phyloP scores from a whole-genome alignment of 768 basidiomycete species.

The Macrolepiota fuliginosa region DNA sequence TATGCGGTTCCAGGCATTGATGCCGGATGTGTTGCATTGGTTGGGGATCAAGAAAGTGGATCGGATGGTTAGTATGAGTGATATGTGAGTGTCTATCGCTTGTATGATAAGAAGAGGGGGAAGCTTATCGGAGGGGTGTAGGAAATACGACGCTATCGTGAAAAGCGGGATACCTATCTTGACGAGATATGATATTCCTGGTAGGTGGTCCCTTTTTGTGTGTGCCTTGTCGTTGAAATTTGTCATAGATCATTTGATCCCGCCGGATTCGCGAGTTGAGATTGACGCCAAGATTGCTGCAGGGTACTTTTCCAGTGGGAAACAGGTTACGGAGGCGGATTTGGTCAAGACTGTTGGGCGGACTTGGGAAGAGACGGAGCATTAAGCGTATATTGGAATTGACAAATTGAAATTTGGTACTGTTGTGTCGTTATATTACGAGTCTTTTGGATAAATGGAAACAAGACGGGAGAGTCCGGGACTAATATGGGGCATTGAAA shows the following conservation, averaged over 20 bases:
- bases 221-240: background rate
- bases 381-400: constrained; percentile 39
- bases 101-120: background rate
- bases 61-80: constrained; percentile 89
- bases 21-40: constrained; percentile 98
- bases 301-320: constrained; percentile 86
- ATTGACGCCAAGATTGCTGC: constrained; percentile 96
- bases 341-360: constrained; percentile 83
- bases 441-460: background rate
- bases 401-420: background rate
- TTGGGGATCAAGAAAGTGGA: constrained; percentile 88
- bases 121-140: constrained; percentile 19
- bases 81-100: constrained; percentile 51
- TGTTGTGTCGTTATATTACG: background rate
- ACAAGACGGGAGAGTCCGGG: too few species aligned
- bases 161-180: constrained; percentile 81
- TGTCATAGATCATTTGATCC: constrained; percentile 78
- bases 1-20: constrained; percentile 91
- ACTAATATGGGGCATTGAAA: too few species aligned
- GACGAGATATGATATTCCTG: constrained; percentile 85
- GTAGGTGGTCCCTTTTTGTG: constrained; percentile 30
- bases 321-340: constrained; percentile 75
- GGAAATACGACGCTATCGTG: constrained; percentile 96
- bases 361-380: constrained; percentile 89
- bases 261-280: constrained; percentile 87